Evolutionary conservation across 179 eudicot species (phyloP).

Genomic region (Silene noctiflora): DNA sequence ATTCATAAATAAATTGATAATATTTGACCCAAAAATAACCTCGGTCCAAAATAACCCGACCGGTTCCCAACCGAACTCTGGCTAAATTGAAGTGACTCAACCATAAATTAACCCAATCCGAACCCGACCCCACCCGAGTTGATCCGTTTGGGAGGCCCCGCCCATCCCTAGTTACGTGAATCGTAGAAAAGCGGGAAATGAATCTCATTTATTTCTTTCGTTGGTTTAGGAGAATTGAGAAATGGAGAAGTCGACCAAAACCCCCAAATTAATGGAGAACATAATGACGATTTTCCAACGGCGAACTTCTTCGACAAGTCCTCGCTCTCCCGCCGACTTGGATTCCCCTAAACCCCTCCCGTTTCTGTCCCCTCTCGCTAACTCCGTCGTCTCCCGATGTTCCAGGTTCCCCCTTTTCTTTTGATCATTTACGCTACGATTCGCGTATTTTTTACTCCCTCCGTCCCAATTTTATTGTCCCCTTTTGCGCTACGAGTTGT

Average conservation of each 20-base stretch:
- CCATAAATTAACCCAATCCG: too few species aligned
- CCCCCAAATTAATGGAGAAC: constrained; percentile 25
- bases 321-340: constrained; percentile 4
- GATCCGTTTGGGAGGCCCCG: too few species aligned
- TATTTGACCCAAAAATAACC: too few species aligned
- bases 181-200: too few species aligned
- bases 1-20: too few species aligned
- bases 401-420: constrained; percentile 32
- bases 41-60: too few species aligned
- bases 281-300: constrained; percentile 37
- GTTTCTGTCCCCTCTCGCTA: constrained; percentile 52
- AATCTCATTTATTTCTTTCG: too few species aligned
- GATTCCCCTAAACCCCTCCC: constrained; percentile 40
- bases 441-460: not conserved
- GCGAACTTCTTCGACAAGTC: constrained; percentile 10
- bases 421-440: not conserved
- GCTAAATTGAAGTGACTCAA: too few species aligned
- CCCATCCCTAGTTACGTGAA: too few species aligned
- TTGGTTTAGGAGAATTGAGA: too few species aligned
- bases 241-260: not conserved
- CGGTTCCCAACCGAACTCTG: too few species aligned
- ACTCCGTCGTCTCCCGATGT: constrained; percentile 55
- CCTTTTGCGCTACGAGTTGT: not conserved
- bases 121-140: too few species aligned
- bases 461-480: not conserved